phyloP scores from a whole-genome alignment of 2,329 filamentous ascomycete species.

The Fusarium mexicanum region DNA sequence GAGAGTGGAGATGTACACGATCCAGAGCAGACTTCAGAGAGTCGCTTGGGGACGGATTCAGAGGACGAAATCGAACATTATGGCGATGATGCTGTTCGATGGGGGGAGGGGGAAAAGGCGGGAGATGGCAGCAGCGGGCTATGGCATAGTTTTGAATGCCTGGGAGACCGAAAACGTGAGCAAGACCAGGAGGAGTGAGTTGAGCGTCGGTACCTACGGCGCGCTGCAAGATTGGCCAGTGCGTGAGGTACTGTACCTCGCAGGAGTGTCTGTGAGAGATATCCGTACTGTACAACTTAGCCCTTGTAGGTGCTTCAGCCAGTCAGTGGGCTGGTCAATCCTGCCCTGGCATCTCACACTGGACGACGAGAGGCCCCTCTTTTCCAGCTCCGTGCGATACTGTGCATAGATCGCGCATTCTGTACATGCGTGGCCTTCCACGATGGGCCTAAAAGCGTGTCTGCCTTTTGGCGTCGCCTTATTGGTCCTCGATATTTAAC shows the following conservation, averaged over 20 bases:
- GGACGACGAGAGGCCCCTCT: constrained; percentile 10
- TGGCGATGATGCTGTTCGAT: constrained; percentile 63
- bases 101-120: constrained; percentile 53
- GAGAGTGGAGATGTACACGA: constrained; percentile 51
- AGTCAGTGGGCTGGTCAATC: constrained; percentile 11
- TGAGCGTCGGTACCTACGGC: constrained; percentile 31
- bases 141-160: constrained; percentile 51
- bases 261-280: not conserved
- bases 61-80: constrained; percentile 63
- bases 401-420: constrained; percentile 22
- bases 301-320: constrained; percentile 23
- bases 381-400: constrained; percentile 31
- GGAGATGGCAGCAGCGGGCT: constrained; percentile 44
- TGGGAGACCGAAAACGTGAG: constrained; percentile 37
- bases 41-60: constrained; percentile 62
- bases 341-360: constrained; percentile 7
- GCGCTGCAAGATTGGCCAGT: constrained; percentile 19
- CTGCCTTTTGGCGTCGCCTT: constrained; percentile 36
- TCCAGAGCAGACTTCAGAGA: constrained; percentile 64
- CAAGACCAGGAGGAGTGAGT: constrained; percentile 32
- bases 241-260: constrained; percentile 25
- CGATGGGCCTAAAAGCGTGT: constrained; percentile 36
- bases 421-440: constrained; percentile 31
- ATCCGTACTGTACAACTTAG: constrained; percentile 11
- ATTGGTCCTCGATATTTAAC: constrained; percentile 32